These are phyloP conservation scores for Eurotiales sp. DNA, from an alignment of 2,329 filamentous ascomycete species.

Conservation along the genomic window DNA sequence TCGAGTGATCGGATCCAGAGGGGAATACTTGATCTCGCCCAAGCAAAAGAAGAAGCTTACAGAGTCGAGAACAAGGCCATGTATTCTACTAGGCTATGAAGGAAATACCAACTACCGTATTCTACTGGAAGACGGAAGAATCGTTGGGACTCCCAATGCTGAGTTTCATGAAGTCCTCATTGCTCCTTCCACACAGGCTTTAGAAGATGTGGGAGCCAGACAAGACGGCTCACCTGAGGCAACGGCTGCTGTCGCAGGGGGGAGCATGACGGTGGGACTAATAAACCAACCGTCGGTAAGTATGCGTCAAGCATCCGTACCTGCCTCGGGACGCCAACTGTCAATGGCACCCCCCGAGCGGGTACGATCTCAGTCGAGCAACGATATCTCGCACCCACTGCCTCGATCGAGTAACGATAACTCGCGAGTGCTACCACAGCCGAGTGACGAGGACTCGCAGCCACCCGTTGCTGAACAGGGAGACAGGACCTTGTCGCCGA, in stretches of 20 bases:
- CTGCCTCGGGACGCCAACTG: conserved; percentile 7
- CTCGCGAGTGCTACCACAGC: neutral
- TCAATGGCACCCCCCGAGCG: neutral
- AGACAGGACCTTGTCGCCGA: neutral
- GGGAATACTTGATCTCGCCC: conserved; percentile 5
- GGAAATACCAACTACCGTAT: conserved; percentile 11
- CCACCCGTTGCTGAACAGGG: neutral
- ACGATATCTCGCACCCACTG: neutral
- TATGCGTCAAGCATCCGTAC: conserved; percentile 10
- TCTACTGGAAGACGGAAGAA: conserved; percentile 9
- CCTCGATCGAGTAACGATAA: neutral
- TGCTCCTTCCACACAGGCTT: conserved; percentile 9
- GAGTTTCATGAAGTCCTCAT: conserved; percentile 10
- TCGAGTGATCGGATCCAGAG: conserved; percentile 8
- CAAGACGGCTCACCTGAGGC: conserved; percentile 8
- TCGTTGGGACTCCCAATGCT: conserved; percentile 8
- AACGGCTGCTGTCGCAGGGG: conserved; percentile 11
- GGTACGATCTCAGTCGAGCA: neutral
- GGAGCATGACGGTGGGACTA: conserved; percentile 12
- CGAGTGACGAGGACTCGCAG: neutral
- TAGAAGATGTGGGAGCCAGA: conserved; percentile 9
- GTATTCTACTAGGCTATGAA: conserved; percentile 8
- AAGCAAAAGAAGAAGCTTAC: conserved; percentile 10
- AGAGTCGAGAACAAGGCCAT: conserved; percentile 9
- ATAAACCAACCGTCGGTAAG: conserved; percentile 12